phyloP scores from a whole-genome alignment of 371 early-diverging fungal genomes.

The Mucor circinelloides region DNA sequence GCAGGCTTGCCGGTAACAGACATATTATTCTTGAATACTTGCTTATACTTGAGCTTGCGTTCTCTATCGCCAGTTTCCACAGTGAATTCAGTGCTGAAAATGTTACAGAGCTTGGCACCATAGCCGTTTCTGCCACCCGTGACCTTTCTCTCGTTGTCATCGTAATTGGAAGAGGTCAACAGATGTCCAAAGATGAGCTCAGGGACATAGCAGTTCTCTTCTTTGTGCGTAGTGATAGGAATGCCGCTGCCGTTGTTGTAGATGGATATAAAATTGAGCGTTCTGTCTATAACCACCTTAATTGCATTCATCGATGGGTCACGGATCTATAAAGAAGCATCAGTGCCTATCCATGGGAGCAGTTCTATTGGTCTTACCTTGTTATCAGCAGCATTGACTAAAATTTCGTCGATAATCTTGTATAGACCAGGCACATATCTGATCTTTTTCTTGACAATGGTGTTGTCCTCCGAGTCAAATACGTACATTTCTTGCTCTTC shows the following conservation, averaged over 20 bases:
- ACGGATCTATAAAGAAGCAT: constrained; percentile 66
- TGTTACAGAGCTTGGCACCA: constrained; percentile 99
- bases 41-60: constrained; percentile 79
- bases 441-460: constrained; percentile 77
- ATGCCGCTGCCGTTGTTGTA: constrained; percentile 98
- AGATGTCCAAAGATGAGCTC: constrained; percentile 99
- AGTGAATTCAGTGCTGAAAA: constrained; percentile 96
- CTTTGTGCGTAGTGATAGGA: constrained; percentile 94
- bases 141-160: constrained; percentile 98
- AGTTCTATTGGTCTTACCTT: constrained; percentile 56
- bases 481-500: constrained; percentile 91
- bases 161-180: constrained; percentile 98
- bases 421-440: constrained; percentile 97
- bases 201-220: constrained; percentile 97
- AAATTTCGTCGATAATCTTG: constrained; percentile 99
- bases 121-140: constrained; percentile 99
- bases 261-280: constrained; percentile 86
- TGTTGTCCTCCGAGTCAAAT: constrained; percentile 63
- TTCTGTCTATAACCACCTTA: constrained; percentile 90
- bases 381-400: constrained; percentile 98
- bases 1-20: constrained; percentile 70
- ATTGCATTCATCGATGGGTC: constrained; percentile 93
- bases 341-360: background rate
- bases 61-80: constrained; percentile 95
- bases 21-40: constrained; percentile 93